Percentiles rank a stretch among this genome's conserved stretches.
phyloP scores from a whole-genome alignment of 495 filamentous ascomycete genomes.

The Ramalina peruviana region DNA sequence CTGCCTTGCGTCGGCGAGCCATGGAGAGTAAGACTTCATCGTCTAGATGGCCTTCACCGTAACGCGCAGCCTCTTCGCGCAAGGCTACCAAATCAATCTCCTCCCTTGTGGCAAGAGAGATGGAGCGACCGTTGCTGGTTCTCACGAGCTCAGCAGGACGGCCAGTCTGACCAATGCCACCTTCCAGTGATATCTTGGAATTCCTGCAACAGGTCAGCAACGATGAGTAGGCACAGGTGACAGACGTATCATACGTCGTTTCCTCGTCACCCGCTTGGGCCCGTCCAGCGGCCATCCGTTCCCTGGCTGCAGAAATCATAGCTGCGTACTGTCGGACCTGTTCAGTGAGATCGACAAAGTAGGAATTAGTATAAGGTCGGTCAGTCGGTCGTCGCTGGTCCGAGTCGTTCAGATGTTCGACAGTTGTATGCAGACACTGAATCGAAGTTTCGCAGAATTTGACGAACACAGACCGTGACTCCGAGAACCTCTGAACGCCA shows the following conservation, averaged over 20 bases:
- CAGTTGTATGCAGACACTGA: conserved; percentile 69
- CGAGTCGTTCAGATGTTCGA: conserved; percentile 61
- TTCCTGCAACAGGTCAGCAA: conserved; percentile 36
- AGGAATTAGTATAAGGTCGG: conserved; percentile 76
- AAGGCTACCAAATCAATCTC: conserved; percentile 22
- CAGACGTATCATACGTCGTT: conserved; percentile 22
- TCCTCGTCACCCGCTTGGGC: conserved; percentile 11
- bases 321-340: conserved; percentile 65
- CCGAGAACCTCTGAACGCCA: conserved; percentile 59
- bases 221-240: background rate
- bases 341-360: conserved; percentile 86
- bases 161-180: conserved; percentile 63
- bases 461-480: conserved; percentile 53
- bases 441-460: conserved; percentile 79
- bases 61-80: conserved; percentile 27
- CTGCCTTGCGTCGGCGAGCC: conserved; percentile 77
- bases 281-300: conserved; percentile 20
- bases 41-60: conserved; percentile 42
- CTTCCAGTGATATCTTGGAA: conserved; percentile 57
- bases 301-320: conserved; percentile 39
- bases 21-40: conserved; percentile 74
- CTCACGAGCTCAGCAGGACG: conserved; percentile 66
- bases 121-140: conserved; percentile 58
- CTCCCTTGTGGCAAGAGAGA: conserved; percentile 57
- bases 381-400: conserved; percentile 72